These are phyloP conservation scores for Mycena venus DNA, from an alignment of 768 basidiomycete genomes.

Conservation along the genomic window DNA sequence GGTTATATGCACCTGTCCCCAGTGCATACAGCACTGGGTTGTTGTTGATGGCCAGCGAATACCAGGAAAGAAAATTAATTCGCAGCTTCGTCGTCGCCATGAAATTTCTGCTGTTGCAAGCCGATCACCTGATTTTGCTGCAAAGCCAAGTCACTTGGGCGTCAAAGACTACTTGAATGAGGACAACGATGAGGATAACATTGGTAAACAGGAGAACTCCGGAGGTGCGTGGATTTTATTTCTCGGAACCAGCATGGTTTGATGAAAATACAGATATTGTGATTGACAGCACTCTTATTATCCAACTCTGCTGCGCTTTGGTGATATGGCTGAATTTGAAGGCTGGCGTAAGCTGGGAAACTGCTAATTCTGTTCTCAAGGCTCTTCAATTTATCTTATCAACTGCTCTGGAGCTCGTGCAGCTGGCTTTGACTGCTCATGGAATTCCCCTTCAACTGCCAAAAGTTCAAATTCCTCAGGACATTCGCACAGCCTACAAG, in stretches of 20 bases:
- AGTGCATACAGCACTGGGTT: not conserved
- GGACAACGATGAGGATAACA: not conserved
- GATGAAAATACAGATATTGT: not conserved
- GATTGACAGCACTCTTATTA: conserved; percentile 1
- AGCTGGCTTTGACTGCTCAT: conserved; percentile 8
- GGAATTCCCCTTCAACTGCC: conserved; percentile 23
- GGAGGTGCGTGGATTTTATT: not conserved
- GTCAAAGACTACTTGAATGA: not conserved
- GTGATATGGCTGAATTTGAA: conserved; percentile 27
- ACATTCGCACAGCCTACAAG: conserved; percentile 19
- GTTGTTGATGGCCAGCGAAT: not conserved
- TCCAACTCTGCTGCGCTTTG: conserved; percentile 22
- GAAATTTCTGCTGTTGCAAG: not conserved
- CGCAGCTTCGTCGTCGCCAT: conserved; percentile 3
- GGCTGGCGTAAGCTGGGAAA: conserved; percentile 23
- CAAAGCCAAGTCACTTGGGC: not conserved
- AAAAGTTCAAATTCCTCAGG: conserved; percentile 17
- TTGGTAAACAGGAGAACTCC: not conserved
- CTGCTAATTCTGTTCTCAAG: conserved; percentile 22
- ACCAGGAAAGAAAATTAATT: not conserved
- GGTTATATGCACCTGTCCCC: conserved; percentile 11
- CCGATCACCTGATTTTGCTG: not conserved
- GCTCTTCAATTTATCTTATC: conserved; percentile 26
- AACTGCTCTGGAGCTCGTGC: conserved; percentile 10
- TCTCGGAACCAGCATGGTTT: too few relatives aligned